Percentiles rank a stretch among this genome's conserved stretches.
Evolutionary conservation across 129 eudicot species (phyloP).

Genomic region (Flaveria robusta): DNA sequence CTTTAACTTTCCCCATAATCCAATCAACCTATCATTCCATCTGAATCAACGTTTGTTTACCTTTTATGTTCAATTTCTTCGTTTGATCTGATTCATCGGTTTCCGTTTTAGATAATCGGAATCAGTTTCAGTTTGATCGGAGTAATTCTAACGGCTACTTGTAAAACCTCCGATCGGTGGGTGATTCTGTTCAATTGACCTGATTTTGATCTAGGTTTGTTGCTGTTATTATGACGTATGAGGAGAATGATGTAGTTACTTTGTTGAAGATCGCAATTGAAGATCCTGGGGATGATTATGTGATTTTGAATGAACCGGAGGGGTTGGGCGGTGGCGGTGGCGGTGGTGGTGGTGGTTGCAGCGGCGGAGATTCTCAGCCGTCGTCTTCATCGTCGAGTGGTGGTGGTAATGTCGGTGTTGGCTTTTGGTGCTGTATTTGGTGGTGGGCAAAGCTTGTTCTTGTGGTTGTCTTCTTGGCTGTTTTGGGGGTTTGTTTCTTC

Average conservation of each 20-base stretch:
- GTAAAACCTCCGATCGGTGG: conserved; percentile 20
- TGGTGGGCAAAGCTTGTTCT: conserved; percentile 85
- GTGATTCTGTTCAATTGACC: conserved; percentile 6
- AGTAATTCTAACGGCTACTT: conserved; percentile 28
- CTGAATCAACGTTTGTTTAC: conserved; percentile 12
- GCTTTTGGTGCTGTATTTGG: conserved; percentile 63
- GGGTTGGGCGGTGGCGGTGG: conserved; percentile 26
- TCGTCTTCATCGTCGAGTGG: conserved; percentile 16
- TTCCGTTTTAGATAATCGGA: neutral
- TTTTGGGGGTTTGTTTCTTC: conserved; percentile 68
- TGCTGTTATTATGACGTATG: conserved; percentile 25
- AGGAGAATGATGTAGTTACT: conserved; percentile 32
- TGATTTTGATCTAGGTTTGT: neutral
- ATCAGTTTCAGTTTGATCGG: conserved; percentile 21
- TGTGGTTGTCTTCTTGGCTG: conserved; percentile 56
- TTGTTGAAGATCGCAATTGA: conserved; percentile 38
- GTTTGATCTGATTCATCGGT: neutral
- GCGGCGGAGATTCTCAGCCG: conserved; percentile 22
- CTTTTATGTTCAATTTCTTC: neutral
- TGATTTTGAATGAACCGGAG: conserved; percentile 43
- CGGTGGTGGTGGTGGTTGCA: neutral
- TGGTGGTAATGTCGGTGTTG: conserved; percentile 15
- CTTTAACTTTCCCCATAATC: conserved; percentile 25
- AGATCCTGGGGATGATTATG: conserved; percentile 54
- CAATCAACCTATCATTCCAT: conserved; percentile 5